These are phyloP conservation scores for Ceratobasidium sp. DNA, from an alignment of 1,284 basidiomycete genomes.

Conservation along the genomic window DNA sequence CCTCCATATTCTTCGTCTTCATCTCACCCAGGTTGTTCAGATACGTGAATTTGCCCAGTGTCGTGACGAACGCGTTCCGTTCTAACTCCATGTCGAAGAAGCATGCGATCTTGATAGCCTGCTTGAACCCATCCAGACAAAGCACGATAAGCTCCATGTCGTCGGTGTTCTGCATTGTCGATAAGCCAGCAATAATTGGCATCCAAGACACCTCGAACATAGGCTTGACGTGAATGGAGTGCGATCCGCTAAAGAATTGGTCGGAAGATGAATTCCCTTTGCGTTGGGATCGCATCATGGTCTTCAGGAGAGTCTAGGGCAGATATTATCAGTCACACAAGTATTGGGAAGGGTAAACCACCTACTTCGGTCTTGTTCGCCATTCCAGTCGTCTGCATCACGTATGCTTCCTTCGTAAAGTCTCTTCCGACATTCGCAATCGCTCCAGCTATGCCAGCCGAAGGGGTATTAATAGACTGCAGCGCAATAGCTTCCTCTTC, in stretches of 20 bases:
- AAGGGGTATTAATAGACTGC: slow-evolving; percentile 64
- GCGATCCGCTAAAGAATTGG: slow-evolving; percentile 94
- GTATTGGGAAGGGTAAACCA: slow-evolving; percentile 17
- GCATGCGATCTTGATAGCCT: slow-evolving; percentile 92
- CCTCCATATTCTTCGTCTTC: slow-evolving; percentile 99
- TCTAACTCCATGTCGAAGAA: slow-evolving; percentile 96
- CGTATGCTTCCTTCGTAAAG: slow-evolving; percentile 93
- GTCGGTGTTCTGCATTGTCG: slow-evolving; percentile 93
- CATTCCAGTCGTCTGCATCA: slow-evolving; percentile 95
- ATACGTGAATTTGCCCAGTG: slow-evolving; percentile 96
- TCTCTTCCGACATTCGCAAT: slow-evolving; percentile 92
- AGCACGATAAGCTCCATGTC: slow-evolving; percentile 91
- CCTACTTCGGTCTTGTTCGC: slow-evolving; percentile 93
- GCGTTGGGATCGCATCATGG: slow-evolving; percentile 89
- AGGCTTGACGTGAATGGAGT: slow-evolving; percentile 93
- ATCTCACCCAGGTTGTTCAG: slow-evolving; percentile 97
- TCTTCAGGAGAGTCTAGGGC: slow-evolving; percentile 85
- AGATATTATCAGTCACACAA: slow-evolving; percentile 36
- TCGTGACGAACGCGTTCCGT: slow-evolving; percentile 97
- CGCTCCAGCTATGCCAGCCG: slow-evolving; percentile 82
- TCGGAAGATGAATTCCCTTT: slow-evolving; percentile 77
- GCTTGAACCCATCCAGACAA: slow-evolving; percentile 95
- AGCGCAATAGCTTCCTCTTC: slow-evolving; percentile 77
- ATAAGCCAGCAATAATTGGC: slow-evolving; percentile 93
- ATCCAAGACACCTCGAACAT: slow-evolving; percentile 99